Evolutionary conservation across 2,329 filamentous ascomycete genomes (phyloP), one percentile per base, ranked within the genome.

Genomic region (Penicillium sp.): DNA sequence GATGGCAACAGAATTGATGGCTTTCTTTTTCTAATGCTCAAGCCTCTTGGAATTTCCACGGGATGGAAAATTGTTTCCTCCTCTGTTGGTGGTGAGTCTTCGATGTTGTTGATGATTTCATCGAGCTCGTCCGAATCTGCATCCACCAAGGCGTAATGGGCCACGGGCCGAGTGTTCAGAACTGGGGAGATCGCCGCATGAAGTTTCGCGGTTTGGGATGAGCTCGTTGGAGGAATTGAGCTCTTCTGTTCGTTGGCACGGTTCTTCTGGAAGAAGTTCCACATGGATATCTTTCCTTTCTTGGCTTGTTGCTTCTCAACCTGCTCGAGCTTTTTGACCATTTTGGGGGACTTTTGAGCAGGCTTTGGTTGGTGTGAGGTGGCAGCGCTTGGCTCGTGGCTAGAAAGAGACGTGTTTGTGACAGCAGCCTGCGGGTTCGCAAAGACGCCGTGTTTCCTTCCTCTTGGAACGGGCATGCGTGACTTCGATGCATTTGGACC

Each of bases 91-190:
- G 76, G 75, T 12, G 76, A 77, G 25, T 75, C 68, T 49, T 78
- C 72, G 5, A 76, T 61, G 6, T 66, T 68, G 36, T 72, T 65
- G 23, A 78, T 65, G 25, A 77, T 75, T 35, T 76, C 72, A 42
- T 77, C 73, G 39, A 78, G 66, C 29, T 71, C 66, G 39, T 77
- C 75, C 2, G 75, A 72, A 57, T 74, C 69, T 43, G 77, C 70
- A 57, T 84, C 83, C 58, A 84, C 72, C 60, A 86, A 72, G 4
- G 83, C 84, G 64, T 87, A 87, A 63, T 86, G 84, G 9, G 84
- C 81, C 52, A 84, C 73, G 19, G 79, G 77, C 21, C 81, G 76
- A 35, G 72, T 73, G 15, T 70, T 68, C 8, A 71, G 64, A 23
- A 73, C 62, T 4, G 72, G 66, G 29, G 77, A 70, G 21, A 81